These are phyloP conservation scores for Cokeromyces recurvatus DNA, from an alignment of 371 early-diverging fungal species.

Conservation along the genomic window DNA sequence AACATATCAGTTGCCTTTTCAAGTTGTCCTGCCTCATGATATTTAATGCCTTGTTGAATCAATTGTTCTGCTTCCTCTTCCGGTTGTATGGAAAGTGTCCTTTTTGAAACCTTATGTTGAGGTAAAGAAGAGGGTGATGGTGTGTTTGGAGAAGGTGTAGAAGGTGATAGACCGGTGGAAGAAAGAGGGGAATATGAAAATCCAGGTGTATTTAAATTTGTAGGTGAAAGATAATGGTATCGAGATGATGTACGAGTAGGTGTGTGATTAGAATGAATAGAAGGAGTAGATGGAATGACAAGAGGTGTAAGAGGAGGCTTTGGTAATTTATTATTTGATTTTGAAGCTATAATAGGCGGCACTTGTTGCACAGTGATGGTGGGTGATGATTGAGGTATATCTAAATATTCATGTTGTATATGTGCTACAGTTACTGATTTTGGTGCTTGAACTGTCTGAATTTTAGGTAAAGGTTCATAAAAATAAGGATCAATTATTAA, in stretches of 20 bases:
- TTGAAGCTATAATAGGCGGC: too few species aligned
- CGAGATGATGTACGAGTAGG: conserved; percentile 20
- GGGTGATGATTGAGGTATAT: too few species aligned
- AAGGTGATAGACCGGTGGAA: conserved; percentile 13
- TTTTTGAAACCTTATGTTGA: too few species aligned
- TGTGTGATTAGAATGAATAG: conserved; percentile 10
- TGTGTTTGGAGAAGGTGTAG: conserved; percentile 12
- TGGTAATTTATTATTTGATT: too few species aligned
- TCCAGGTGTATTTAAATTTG: conserved; percentile 5
- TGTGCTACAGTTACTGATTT: too few species aligned
- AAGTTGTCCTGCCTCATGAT: conserved; percentile 67
- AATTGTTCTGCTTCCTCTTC: conserved; percentile 10
- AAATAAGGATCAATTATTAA: too few species aligned
- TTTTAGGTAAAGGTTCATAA: too few species aligned
- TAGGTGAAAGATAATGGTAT: background rate
- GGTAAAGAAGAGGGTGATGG: background rate
- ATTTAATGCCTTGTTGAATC: conserved; percentile 53
- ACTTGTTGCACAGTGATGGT: too few species aligned
- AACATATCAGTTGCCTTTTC: conserved; percentile 71
- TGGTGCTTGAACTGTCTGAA: too few species aligned
- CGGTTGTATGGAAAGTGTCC: conserved; percentile 2
- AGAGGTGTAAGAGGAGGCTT: conserved; percentile 24
- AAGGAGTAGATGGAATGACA: conserved; percentile 23
- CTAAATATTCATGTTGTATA: too few species aligned
- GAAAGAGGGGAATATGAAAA: conserved; percentile 14